These are phyloP conservation scores for Balamuthia mandrillaris DNA, from an alignment of 208 protist species.

Conservation along the genomic window DNA sequence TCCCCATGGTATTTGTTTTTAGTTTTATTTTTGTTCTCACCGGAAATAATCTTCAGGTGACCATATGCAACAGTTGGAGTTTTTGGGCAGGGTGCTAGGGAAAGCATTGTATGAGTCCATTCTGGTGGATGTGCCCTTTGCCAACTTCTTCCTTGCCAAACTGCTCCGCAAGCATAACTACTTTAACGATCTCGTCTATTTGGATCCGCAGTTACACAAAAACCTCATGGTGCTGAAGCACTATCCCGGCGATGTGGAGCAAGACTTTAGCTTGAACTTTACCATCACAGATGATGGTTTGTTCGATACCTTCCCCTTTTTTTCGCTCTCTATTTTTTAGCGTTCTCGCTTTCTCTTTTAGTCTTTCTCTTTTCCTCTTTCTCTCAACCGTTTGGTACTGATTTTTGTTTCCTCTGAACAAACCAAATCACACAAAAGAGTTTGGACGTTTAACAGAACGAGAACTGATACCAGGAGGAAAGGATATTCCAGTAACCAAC, in stretches of 20 bases:
- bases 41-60: slow-evolving; percentile 23
- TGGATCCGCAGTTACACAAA: slow-evolving; percentile 82
- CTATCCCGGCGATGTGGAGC: slow-evolving; percentile 73
- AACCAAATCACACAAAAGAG: too few species aligned
- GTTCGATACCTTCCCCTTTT: background rate
- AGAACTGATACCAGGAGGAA: slow-evolving; percentile 79
- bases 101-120: slow-evolving; percentile 84
- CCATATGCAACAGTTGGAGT: slow-evolving; percentile 57
- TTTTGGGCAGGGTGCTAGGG: slow-evolving; percentile 84
- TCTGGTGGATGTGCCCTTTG: slow-evolving; percentile 82
- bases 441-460: slow-evolving; percentile 25
- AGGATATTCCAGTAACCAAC: slow-evolving; percentile 77
- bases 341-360: too few species aligned
- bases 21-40: background rate
- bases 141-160: slow-evolving; percentile 80
- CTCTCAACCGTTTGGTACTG: background rate
- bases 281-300: slow-evolving; percentile 24
- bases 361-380: background rate
- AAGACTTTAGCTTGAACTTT: slow-evolving; percentile 44
- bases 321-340: background rate
- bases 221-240: slow-evolving; percentile 76
- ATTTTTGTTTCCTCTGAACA: too few species aligned
- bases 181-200: slow-evolving; percentile 80
- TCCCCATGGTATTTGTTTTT: background rate
- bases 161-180: slow-evolving; percentile 81